Evolutionary conservation across 208 protist species (phyloP), one percentile per base, ranked within the genome.

Genomic region (Acanthamoeba culbertsoni): DNA sequence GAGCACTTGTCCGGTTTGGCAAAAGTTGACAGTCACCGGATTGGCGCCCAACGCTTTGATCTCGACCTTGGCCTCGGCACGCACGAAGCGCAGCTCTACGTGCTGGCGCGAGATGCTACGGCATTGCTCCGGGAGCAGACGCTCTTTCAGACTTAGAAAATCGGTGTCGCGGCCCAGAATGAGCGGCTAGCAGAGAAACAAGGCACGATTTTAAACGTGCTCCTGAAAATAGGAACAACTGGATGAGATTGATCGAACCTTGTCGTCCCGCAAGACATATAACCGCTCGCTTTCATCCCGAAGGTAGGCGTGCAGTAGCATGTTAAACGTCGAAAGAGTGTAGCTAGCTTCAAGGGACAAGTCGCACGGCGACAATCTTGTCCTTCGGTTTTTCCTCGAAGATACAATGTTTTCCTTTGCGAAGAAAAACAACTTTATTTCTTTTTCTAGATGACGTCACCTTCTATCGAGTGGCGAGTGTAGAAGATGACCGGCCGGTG

Each of bases 81-180:
- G 42, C 42, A 46, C 26, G n/a, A 84, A 84, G 73, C 42, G 42
- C 10, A 84, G 73, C 46, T 84, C 73, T 4, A 84, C 73, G 46
- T 84, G 73, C 73, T 84, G 42, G 26, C 73, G 42, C n/a, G 73
- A 84, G 28, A 84, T 40, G 42, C 73, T 84, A 10, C 62, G 62
- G 31, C 28, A 71, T n/a, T 71, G 62, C 6, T 0, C 62, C 28
- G 62, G 62, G 8, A 33, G 40, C 62, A 71, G 10, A 5, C 73
- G 43, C 42, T 84, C 73, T 37, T 84, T 84, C 28, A 84, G n/a
- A 26, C n/a, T 40, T 23, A 84, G 14, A 20, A 57, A 55, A n/a
- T 84, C 73, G 0, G 43, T 84, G 10, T 84, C 46, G 0, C 73
- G 73, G 43, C 73, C 73, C 42, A 84, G 37, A 18, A 84, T 40